These are phyloP conservation scores for Castanopsis chinensis DNA, from an alignment of 306 rosid genomes.

Conservation along the genomic window DNA sequence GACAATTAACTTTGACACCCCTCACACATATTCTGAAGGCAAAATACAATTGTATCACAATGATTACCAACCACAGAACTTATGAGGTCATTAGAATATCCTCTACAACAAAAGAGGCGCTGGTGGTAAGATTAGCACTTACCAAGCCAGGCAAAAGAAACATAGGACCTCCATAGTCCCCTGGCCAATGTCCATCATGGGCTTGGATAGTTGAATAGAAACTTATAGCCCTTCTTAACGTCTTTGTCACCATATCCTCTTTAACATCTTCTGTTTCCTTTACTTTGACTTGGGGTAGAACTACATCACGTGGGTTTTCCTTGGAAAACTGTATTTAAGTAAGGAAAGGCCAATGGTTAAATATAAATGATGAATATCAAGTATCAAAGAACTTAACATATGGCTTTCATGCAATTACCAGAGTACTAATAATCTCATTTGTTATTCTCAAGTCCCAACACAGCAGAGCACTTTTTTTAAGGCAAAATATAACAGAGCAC, in stretches of 20 bases:
- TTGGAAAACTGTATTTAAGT: slow-evolving; percentile 45
- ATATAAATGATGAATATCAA: neutral
- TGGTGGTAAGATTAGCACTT: slow-evolving; percentile 18
- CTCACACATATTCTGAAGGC: neutral
- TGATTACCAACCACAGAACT: neutral
- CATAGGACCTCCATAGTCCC: slow-evolving; percentile 97
- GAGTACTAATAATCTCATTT: no score
- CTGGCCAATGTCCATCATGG: slow-evolving; percentile 88
- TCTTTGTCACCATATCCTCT: slow-evolving; percentile 46
- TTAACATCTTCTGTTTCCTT: slow-evolving; percentile 56
- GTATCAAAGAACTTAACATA: neutral
- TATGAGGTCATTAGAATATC: slow-evolving; percentile 4
- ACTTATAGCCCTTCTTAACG: slow-evolving; percentile 60
- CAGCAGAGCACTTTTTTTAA: no score
- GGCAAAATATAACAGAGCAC: neutral
- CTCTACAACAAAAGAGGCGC: slow-evolving; percentile 6
- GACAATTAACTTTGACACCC: neutral
- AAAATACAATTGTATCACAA: neutral
- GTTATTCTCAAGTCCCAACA: no score
- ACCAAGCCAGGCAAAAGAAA: slow-evolving; percentile 93
- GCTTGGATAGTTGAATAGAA: slow-evolving; percentile 71
- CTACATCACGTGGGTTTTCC: slow-evolving; percentile 43
- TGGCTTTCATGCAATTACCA: neutral
- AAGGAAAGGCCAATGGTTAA: slow-evolving; percentile 4
- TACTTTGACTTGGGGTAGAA: slow-evolving; percentile 63